These are phyloP conservation scores for Diaporthe velutina DNA, from an alignment of 2,329 filamentous ascomycete species.

Conservation along the genomic window DNA sequence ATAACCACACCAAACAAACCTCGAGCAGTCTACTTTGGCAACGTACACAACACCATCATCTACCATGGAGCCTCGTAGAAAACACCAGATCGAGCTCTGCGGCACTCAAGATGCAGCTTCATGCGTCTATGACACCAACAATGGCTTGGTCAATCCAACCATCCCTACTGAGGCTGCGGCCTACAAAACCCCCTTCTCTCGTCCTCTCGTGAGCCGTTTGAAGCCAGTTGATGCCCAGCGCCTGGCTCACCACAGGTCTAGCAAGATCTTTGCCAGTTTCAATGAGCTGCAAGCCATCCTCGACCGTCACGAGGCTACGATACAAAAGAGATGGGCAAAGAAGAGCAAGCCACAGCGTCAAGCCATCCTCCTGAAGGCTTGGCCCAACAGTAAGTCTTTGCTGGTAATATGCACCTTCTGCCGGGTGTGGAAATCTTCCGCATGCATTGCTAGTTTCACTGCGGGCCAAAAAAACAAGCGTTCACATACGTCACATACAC, in stretches of 20 bases:
- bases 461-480: not conserved
- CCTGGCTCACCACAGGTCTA: not conserved
- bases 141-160: too few relatives aligned
- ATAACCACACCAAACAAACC: too few relatives aligned
- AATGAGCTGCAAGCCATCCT: constrained; percentile 44
- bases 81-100: too few relatives aligned
- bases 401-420: not conserved
- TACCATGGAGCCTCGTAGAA: too few relatives aligned
- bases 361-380: constrained; percentile 59
- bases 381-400: constrained; percentile 54
- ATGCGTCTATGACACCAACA: too few relatives aligned
- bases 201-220: too few relatives aligned
- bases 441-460: not conserved
- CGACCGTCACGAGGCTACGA: constrained; percentile 61
- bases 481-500: too few relatives aligned
- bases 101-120: too few relatives aligned
- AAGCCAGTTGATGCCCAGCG: not conserved
- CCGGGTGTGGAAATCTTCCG: not conserved
- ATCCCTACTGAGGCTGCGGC: not conserved
- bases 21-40: too few relatives aligned
- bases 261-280: not conserved
- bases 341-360: constrained; percentile 61
- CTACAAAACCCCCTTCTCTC: not conserved
- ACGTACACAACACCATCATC: too few relatives aligned
- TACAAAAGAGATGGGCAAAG: constrained; percentile 68